Percentiles rank a stretch among this genome's conserved stretches.
Evolutionary conservation across 768 basidiomycete genomes (phyloP).

Genomic region (Xerocomellus intermedius): DNA sequence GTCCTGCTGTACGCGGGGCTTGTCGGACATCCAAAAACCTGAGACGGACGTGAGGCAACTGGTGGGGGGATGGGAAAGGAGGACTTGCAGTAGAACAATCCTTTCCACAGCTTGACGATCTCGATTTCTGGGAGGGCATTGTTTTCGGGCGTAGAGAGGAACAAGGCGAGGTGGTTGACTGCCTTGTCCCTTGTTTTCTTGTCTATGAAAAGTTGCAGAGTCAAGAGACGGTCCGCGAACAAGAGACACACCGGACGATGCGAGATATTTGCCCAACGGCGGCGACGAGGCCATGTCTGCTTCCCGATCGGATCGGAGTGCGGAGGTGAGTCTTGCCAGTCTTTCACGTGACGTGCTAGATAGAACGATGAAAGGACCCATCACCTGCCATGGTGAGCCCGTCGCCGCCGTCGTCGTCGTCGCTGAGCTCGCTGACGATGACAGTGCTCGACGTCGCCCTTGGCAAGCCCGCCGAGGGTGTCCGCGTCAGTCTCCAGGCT

Average conservation of each 20-base stretch:
- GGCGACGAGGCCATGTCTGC: constrained; percentile 40
- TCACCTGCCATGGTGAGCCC: constrained; percentile 83
- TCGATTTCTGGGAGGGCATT: constrained; percentile 67
- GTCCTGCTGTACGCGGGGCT: constrained; percentile 92
- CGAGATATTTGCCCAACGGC: constrained; percentile 88
- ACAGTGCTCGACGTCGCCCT: constrained; percentile 83
- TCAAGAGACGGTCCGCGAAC: background rate
- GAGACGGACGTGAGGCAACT: background rate
- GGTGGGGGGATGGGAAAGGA: background rate
- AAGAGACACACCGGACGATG: constrained; percentile 72
- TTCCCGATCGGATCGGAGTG: constrained; percentile 20
- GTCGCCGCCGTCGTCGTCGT: background rate
- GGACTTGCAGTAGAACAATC: constrained; percentile 87
- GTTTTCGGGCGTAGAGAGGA: constrained; percentile 66
- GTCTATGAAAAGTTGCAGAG: constrained; percentile 48
- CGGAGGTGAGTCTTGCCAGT: constrained; percentile 3
- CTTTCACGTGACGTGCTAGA: constrained; percentile 5
- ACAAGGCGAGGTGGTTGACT: constrained; percentile 70
- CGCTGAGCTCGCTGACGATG: background rate
- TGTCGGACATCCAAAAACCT: constrained; percentile 99
- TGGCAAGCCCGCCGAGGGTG: constrained; percentile 76
- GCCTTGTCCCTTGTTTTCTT: constrained; percentile 93
- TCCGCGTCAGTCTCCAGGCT: constrained; percentile 62
- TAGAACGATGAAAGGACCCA: constrained; percentile 64
- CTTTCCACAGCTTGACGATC: constrained; percentile 95